Evolutionary conservation across 2,329 filamentous ascomycete species (phyloP), one percentile per base, ranked within the genome.

Genomic region (Cordyceps cateniannulata): DNA sequence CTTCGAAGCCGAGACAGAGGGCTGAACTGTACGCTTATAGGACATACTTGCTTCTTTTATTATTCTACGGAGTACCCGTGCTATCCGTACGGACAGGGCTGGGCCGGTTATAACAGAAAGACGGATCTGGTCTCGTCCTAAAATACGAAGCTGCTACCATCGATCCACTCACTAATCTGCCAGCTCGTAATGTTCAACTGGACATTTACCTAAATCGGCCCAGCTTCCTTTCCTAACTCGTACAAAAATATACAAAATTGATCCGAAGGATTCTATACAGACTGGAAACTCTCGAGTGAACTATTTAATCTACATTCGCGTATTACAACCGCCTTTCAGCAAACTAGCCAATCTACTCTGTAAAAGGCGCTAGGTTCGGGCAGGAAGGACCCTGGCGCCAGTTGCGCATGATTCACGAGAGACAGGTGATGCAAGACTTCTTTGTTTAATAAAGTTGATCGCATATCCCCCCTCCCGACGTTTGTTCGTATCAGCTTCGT

Each of bases 131-230:
- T 35, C 32, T 35, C 20, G 29, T 27, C 27, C 42, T 9, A 48
- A 45, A 40, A 60, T 54, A 60, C 59, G 59, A 60, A 55, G 42
- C 38, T 48, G 51, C 51, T 14, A 49, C n/a, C 18, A 18, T 25
- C n/a, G 49, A 42, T 54, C 50, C 50, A 49, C 49, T 25, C 44
- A 48, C 40, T 24, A 3, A 9, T 35, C 32, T 12, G 32, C 32
- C 32, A 48, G 22, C 40, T 60, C 50, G 59, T 59, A 51, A 44
- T 20, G 5, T 40, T 42, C 16, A 38, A 20, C 16, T 27, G 16
- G 45, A 18, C 25, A 16, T 22, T 32, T 45, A 9, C 52, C 45
- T 3, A 27, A 40, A 50, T 58, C 10, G 32, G 35, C 32, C 29
- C 45, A 58, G 35, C 9, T 29, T 27, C 25, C 44, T 9, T 3